Conservation (phyloP, 192 early-diverging fungal species). For the Coemansia sp. region DNA sequence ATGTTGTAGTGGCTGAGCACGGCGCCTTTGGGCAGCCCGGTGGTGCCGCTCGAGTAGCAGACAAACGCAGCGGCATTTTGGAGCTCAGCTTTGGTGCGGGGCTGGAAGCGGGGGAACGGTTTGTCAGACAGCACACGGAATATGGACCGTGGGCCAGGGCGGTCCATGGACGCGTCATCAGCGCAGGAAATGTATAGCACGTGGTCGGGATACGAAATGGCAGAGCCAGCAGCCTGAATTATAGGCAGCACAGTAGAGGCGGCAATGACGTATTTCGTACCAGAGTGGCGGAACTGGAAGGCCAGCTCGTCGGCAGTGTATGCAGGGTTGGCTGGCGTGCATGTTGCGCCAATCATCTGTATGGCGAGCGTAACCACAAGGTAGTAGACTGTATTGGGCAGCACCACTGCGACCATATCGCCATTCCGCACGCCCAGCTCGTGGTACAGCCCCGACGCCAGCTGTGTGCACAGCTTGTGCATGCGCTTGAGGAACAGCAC, state of each 20-base stretch:
- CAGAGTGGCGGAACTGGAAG: constrained; percentile 70
- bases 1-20: constrained; percentile 68
- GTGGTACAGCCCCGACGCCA: constrained; percentile 24
- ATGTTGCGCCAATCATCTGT: constrained; percentile 59
- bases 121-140: constrained; percentile 8
- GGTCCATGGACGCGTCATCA: not conserved
- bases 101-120: constrained; percentile 1
- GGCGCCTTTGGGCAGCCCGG: constrained; percentile 65
- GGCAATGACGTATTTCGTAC: constrained; percentile 64
- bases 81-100: not conserved
- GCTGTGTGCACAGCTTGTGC: constrained; percentile 5
- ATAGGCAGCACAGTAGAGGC: constrained; percentile 7
- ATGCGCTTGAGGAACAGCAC: not conserved
- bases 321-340: constrained; percentile 73
- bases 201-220: not conserved
- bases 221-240: not conserved
- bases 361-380: constrained; percentile 59
- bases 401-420: constrained; percentile 68
- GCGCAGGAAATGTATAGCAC: not conserved
- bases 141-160: constrained; percentile 2
- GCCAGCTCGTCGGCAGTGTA: constrained; percentile 74
- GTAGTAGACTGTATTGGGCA: constrained; percentile 69
- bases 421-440: constrained; percentile 60
- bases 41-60: constrained; percentile 70
- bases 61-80: constrained; percentile 46